phyloP scores from a whole-genome alignment of 2,329 filamentous ascomycete species.

The Leptographium lundbergii region DNA sequence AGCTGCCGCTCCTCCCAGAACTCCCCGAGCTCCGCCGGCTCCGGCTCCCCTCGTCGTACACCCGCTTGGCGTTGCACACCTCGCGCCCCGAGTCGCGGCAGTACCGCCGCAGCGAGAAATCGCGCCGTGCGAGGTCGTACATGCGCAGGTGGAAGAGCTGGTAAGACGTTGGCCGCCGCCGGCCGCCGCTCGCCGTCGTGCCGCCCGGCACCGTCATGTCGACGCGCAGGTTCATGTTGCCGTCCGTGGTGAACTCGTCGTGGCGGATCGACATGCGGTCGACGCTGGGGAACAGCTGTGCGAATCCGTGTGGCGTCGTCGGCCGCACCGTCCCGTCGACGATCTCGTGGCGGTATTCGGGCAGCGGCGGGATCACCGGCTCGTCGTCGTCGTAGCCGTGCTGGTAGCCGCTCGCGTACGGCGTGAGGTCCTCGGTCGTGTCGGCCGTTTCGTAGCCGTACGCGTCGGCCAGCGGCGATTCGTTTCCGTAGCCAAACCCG shows the following conservation, averaged over 20 bases:
- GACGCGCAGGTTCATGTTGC: conserved; percentile 91
- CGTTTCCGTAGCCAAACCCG: conserved; percentile 27
- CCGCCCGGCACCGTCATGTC: conserved; percentile 56
- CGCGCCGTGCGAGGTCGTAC: conserved; percentile 74
- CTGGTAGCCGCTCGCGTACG: not conserved
- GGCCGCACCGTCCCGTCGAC: conserved; percentile 56
- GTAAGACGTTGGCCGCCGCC: conserved; percentile 47
- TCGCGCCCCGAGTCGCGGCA: conserved; percentile 87
- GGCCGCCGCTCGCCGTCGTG: conserved; percentile 17
- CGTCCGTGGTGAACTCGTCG: conserved; percentile 80
- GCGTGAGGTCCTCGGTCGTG: not conserved
- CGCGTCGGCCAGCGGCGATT: conserved; percentile 19
- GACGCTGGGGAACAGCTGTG: conserved; percentile 72
- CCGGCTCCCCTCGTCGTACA: conserved; percentile 37
- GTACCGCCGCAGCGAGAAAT: conserved; percentile 85
- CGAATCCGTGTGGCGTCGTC: conserved; percentile 72
- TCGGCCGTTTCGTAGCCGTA: conserved; percentile 16
- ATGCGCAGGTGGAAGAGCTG: conserved; percentile 89
- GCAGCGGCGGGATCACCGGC: conserved; percentile 35
- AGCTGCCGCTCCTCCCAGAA: too few species aligned
- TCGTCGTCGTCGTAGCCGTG: conserved; percentile 8
- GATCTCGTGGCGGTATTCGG: conserved; percentile 47
- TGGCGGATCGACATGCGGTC: conserved; percentile 73
- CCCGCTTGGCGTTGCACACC: conserved; percentile 72
- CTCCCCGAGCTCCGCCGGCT: not conserved